Evolutionary conservation across 306 rosid genomes (phyloP).

Genomic region (Bauhinia variegata): DNA sequence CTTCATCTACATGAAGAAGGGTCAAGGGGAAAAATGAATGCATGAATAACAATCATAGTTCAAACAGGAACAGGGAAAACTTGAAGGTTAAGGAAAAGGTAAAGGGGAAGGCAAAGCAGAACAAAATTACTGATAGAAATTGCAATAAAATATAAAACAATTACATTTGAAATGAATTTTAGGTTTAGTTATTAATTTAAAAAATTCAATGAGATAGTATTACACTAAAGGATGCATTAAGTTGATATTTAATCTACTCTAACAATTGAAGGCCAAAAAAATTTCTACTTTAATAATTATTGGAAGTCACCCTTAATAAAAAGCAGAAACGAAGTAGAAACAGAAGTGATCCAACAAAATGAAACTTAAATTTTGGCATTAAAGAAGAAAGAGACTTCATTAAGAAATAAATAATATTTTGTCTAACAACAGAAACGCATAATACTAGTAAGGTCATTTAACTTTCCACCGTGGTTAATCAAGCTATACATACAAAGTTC

Average conservation of each 20-base stretch:
- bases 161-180: slow-evolving; percentile 20
- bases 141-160: slow-evolving; percentile 22
- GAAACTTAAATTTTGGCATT: slow-evolving; percentile 27
- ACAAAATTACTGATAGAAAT: slow-evolving; percentile 10
- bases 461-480: slow-evolving; percentile 19
- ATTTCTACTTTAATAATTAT: neutral
- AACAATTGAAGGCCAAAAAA: neutral
- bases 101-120: slow-evolving; percentile 5
- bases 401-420: slow-evolving; percentile 18
- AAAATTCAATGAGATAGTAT: slow-evolving; percentile 18
- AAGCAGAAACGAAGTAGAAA: slow-evolving; percentile 1
- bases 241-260: slow-evolving; percentile 14
- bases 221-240: slow-evolving; percentile 15
- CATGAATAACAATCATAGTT: slow-evolving; percentile 28
- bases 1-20: slow-evolving; percentile 66
- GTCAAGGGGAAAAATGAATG: slow-evolving; percentile 20
- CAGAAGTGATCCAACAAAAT: slow-evolving; percentile 3
- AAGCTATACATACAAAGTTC: slow-evolving; percentile 27
- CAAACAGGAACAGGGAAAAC: slow-evolving; percentile 35
- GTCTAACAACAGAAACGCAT: slow-evolving; percentile 21
- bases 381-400: slow-evolving; percentile 15
- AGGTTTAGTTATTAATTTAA: neutral
- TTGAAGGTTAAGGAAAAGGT: slow-evolving; percentile 32
- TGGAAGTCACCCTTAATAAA: slow-evolving; percentile 17
- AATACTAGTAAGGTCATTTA: slow-evolving; percentile 14